Evolutionary conservation across 1,284 basidiomycete genomes (phyloP).

Genomic region (Kalmanozyma brasiliensis): DNA sequence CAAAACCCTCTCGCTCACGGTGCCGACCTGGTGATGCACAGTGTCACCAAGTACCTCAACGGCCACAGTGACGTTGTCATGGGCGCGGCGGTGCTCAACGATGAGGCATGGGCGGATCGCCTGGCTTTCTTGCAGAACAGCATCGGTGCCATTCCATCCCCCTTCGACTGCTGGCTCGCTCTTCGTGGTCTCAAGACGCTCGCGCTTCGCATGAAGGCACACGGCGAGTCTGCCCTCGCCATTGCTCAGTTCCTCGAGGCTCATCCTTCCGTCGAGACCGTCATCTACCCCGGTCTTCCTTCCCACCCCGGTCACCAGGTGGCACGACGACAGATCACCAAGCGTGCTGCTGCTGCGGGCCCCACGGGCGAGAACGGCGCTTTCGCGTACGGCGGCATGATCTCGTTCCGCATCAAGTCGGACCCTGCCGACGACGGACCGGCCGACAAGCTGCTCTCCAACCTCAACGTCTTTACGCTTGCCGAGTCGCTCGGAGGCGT

Average conservation of each 20-base stretch:
- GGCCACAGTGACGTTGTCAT: conserved; percentile 80
- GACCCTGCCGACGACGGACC: conserved; percentile 65
- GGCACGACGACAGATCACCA: conserved; percentile 50
- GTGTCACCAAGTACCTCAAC: conserved; percentile 82
- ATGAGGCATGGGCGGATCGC: conserved; percentile 53
- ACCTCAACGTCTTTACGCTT: conserved; percentile 79
- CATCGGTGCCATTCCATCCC: conserved; percentile 84
- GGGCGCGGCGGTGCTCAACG: conserved; percentile 58
- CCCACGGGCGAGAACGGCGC: conserved; percentile 23
- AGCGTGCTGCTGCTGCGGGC: conserved; percentile 49
- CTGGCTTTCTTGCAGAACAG: conserved; percentile 88
- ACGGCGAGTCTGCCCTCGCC: conserved; percentile 83
- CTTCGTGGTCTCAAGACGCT: conserved; percentile 90
- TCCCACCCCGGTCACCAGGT: conserved; percentile 58
- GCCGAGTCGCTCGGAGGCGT: conserved; percentile 92
- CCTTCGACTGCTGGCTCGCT: conserved; percentile 90
- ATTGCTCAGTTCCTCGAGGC: conserved; percentile 77
- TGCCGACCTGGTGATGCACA: conserved; percentile 83
- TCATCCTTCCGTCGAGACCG: conserved; percentile 75
- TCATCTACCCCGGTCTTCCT: conserved; percentile 82
- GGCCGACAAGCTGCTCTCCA: conserved; percentile 78
- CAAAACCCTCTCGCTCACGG: conserved; percentile 85
- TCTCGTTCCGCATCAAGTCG: conserved; percentile 69
- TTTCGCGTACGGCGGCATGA: conserved; percentile 69
- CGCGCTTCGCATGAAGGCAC: conserved; percentile 76